These are phyloP conservation scores for Fusarium concolor DNA, from an alignment of 2,329 filamentous ascomycete species.

Conservation along the genomic window DNA sequence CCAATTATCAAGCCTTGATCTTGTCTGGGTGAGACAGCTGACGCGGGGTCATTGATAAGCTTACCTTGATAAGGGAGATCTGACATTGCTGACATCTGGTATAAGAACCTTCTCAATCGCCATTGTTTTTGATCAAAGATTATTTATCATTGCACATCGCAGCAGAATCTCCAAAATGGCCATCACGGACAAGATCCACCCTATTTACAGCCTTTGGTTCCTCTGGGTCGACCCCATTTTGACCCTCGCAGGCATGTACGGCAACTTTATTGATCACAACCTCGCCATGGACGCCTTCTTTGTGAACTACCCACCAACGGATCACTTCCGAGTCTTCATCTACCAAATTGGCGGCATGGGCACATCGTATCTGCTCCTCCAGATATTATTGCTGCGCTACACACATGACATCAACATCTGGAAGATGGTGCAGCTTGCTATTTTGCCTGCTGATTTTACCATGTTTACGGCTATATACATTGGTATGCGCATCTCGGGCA, in stretches of 20 bases:
- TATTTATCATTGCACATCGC: rapidly evolving
- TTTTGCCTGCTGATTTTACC: conserved; percentile 39
- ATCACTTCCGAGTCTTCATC: conserved; percentile 30
- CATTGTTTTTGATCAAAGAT: background rate
- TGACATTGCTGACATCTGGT: conserved; percentile 6
- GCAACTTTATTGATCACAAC: conserved; percentile 34
- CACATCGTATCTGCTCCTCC: conserved; percentile 24
- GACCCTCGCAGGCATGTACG: conserved; percentile 33
- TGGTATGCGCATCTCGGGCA: conserved; percentile 19
- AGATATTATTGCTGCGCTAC: conserved; percentile 28
- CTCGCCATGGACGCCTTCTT: conserved; percentile 31
- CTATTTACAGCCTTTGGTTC: conserved; percentile 37
- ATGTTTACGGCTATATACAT: conserved; percentile 34
- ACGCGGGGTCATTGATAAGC: conserved; percentile 1
- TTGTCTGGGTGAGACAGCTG: background rate
- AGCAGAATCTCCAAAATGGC: background rate
- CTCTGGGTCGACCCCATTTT: conserved; percentile 42
- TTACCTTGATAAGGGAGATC: background rate
- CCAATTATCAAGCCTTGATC: background rate
- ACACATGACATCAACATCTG: conserved; percentile 39
- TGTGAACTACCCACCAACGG: conserved; percentile 5
- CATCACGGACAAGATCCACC: conserved; percentile 29
- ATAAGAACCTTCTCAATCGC: background rate
- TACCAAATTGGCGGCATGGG: conserved; percentile 45
- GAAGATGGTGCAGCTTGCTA: conserved; percentile 36